Base-by-base conservation (phyloP, 169 alveolate species). In the Babesia sp. region DNA sequence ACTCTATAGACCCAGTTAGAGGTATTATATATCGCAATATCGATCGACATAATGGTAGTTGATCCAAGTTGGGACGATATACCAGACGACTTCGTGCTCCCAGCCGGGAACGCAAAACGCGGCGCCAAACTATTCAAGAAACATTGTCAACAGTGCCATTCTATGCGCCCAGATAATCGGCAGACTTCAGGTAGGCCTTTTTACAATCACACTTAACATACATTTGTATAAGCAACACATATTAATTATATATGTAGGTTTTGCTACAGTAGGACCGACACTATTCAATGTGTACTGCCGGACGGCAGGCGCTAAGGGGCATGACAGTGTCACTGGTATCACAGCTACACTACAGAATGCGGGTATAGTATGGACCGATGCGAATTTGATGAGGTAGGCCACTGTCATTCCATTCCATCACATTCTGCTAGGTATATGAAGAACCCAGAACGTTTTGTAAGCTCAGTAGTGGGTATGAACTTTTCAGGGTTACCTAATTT, bases 81-180 rank as follows among this genome's bases (percentile, higher is more conserved):
- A 57, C 86, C 85, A 9, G 94, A 90, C 39, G 79, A 81, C 57
- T 90, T 90, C 59, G 94, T 90, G 46, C 84, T 85, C 41, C 92
- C 94, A 51, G 48, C 70, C 24, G 94, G 94, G 18, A 83, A 84
- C 48, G 90, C 86, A 28, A 77, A 73, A 20, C 69, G 90, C 34
- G 94, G 94, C n/a, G 92, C 90, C 26, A 91, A 88, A 46, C 73
- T 88, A 0, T 91, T 91, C 76, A 91, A 91, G 71, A 91, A 91
- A 51, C 93, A 91, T 69, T 91, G 94, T 80, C 87, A 85, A n/a
- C 94, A 91, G 60, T 91, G 94, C 56, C 94, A 91, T 73, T 88
- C 93, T 20, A 68, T 91, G 78, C 86, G 91, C 11, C 94, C 94
- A 22, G 94, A 91, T 51, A 89, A 89, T 57, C 81, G 91, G 9